These are phyloP conservation scores for Amaranthus hypochondriacus DNA, from an alignment of 148 eudicot species.

Conservation along the genomic window DNA sequence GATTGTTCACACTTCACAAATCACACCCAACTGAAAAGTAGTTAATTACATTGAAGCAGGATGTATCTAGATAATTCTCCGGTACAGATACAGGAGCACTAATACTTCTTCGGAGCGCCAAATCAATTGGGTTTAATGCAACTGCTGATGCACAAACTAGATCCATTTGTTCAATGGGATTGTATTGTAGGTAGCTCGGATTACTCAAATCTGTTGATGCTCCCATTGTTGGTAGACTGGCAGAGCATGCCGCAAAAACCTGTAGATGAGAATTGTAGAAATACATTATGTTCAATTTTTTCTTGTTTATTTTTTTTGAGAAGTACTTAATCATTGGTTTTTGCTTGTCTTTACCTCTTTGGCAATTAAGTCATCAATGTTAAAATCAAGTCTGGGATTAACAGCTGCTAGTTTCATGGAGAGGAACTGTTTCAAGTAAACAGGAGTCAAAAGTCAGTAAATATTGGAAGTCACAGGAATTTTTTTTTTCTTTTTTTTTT, in stretches of 20 bases:
- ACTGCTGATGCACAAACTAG: conserved; percentile 42
- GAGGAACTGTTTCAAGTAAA: conserved; percentile 58
- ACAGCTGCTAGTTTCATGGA: conserved; percentile 91
- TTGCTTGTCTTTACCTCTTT: conserved; percentile 57
- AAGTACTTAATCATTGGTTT: conserved; percentile 6
- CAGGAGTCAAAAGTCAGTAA: conserved; percentile 12
- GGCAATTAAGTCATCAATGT: conserved; percentile 54
- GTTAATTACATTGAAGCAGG: conserved; percentile 60
- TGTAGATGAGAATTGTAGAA: conserved; percentile 26
- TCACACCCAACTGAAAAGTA: neutral
- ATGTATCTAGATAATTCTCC: conserved; percentile 51
- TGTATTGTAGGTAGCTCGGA: conserved; percentile 46
- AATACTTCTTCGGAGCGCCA: conserved; percentile 43
- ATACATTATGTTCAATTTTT: neutral
- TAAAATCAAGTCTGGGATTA: conserved; percentile 68
- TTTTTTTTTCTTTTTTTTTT: neutral
- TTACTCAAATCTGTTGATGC: conserved; percentile 41
- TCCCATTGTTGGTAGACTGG: conserved; percentile 47
- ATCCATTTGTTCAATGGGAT: conserved; percentile 45
- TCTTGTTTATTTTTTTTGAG: neutral
- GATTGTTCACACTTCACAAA: neutral
- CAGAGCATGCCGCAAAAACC: conserved; percentile 55
- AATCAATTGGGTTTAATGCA: conserved; percentile 36
- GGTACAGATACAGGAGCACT: conserved; percentile 60
- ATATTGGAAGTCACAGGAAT: neutral